Evolutionary conservation across 2,329 filamentous ascomycete genomes (phyloP), one percentile per base, ranked within the genome.

Genomic region (Dothideomycetidae sp.): DNA sequence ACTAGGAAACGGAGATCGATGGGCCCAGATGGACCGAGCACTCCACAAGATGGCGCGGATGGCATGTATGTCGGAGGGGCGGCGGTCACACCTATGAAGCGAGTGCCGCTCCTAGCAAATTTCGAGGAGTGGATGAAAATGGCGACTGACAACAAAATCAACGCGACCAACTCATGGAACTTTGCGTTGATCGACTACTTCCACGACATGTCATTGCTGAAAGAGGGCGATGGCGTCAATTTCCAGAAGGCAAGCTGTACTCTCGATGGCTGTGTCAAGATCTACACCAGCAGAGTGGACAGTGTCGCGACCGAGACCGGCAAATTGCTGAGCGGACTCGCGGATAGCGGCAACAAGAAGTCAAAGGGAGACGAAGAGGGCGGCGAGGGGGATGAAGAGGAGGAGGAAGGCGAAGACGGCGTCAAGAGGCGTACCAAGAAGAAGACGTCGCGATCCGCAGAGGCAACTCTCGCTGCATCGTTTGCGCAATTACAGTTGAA

Each of bases 61-160:
- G 64, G 76, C 44, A 70, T 75, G 50, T 61, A 58, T 26, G 78
- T 82, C 31, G 75, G 73, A 41, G 80, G 81, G 19, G 74, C 68
- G 45, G 82, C 80, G 26, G 80, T 93, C 37, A 94, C 90, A 42
- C 90, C 88, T 37, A 88, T 93, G 79, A 93, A 93, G 69, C 81
- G 86, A 43, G 83, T 93, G 17, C 90, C 90, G 1, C 81, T 98
- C 50, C 67, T 98, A 38, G 90, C 90, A 53, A 98, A 98, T 61
- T 98, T 96, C 51, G 90, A 98, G 58, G 90, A 98, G 57, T 96
- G 88, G 90, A 96, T 98, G 85, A 98, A 96, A 69, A 93, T 98
- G 85, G 90, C 90, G 2, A 96, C 90, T 11, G 90, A 98, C 64
- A 98, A 98, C 52, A 69, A 68, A 56, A 98, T 98, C 68, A 98